Conservation (phyloP, 1,139 yeast species). For the Kodamaea sp. region DNA sequence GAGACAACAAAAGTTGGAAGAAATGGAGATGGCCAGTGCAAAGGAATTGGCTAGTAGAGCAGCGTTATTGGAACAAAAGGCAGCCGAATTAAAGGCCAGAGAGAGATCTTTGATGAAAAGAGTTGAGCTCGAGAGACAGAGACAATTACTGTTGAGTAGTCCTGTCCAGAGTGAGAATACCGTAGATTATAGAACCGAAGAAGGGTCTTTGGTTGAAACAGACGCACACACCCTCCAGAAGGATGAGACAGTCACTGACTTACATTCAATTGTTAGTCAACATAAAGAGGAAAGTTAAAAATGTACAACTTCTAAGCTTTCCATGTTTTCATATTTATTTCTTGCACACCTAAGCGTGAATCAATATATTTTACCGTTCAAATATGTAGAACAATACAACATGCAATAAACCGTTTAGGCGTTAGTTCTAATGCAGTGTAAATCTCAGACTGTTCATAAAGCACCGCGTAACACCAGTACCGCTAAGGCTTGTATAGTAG, state of each 20-base stretch:
- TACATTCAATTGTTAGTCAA: not conserved
- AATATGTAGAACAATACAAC: too few species aligned
- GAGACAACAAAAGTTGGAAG: slow-evolving; percentile 76
- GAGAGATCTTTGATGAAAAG: slow-evolving; percentile 54
- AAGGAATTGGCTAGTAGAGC: slow-evolving; percentile 71
- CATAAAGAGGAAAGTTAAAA: not conserved
- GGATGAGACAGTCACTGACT: slow-evolving; percentile 37
- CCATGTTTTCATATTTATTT: too few species aligned
- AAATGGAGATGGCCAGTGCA: slow-evolving; percentile 76
- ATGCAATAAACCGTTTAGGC: too few species aligned
- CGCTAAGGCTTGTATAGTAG: too few species aligned
- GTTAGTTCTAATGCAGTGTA: too few species aligned
- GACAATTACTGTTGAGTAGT: slow-evolving; percentile 8
- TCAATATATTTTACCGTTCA: too few species aligned
- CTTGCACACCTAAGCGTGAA: too few species aligned
- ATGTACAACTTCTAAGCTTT: too few species aligned
- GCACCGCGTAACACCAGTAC: too few species aligned
- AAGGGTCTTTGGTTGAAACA: too few species aligned
- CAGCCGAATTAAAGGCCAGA: slow-evolving; percentile 68
- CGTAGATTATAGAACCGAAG: slow-evolving; percentile 1
- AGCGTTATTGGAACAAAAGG: slow-evolving; percentile 73
- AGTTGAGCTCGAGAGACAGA: slow-evolving; percentile 28
- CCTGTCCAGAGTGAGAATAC: slow-evolving; percentile 3
- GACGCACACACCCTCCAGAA: slow-evolving; percentile 6
- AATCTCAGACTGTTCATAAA: too few species aligned